Base-by-base conservation (phyloP, 805 yeast species). In the Schwanniomyces polymorphus region DNA sequence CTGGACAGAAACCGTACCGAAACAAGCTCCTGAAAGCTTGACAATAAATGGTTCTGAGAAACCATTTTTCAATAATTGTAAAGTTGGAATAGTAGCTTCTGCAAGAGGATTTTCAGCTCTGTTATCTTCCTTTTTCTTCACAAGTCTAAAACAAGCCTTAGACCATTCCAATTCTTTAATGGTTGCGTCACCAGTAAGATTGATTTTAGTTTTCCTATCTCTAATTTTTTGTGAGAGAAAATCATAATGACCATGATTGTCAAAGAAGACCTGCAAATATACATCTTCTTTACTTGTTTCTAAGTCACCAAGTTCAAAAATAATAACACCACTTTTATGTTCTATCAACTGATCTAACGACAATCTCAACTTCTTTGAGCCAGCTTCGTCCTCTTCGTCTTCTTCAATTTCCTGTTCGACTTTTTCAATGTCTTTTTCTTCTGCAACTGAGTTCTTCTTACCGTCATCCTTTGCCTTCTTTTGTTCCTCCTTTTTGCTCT, bases 81-180 rank as follows among this genome's bases (percentile, higher is more conserved):
- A 48, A 0, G 96, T 85, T 31, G 94, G 85, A 39, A 90, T 64
- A 1, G 81, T 77, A 8, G 80, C 70, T 58, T 85, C 88, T 21
- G 86, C 84, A 50, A 86, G 56, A 5, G 80, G 64, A 33, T 81
- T 82, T 48, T 81, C 82, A 23, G 75, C 74, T 57, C 86, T 77
- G 54, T 80, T 82, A 37, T 74, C 70, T 27, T 76, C 70, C 49
- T 72, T 71, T 46, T 85, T 77, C 55, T 82, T 81, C 2, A 81
- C 75, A 26, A 87, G 67, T 60, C 89, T 78, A 64, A 91, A 75
- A 2, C 79, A 75, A 1, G 83, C 75, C 41, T 75, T 68, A 1
- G 97, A 89, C 77, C 83, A 81, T 38, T 85, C 90, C 43, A 91
- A 72, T 64, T 91, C 96, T 52, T 84, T 86, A 48, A 91, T 75